Base-by-base conservation (phyloP, 2,329 filamentous ascomycete species). In the Fusarium camptoceras region DNA sequence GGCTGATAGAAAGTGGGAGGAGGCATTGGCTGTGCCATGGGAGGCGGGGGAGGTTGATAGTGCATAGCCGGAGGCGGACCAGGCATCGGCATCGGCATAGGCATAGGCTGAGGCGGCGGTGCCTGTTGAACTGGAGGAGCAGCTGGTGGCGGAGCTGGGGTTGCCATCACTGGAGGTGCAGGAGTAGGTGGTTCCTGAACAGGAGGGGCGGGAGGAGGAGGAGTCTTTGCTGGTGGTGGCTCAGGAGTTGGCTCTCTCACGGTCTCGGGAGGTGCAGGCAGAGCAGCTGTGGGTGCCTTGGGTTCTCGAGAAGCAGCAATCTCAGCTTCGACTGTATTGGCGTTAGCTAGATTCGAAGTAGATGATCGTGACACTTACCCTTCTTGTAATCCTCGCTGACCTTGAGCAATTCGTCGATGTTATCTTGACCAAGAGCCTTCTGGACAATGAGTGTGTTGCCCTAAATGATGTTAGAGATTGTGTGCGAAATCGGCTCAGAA, bases 381-480 rank as follows among this genome's bases (percentile, higher is more conserved):
- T 87, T 86, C 76, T 87, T 90, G 80, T 93, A 94, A 31, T 91
- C 89, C 75, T 94, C 92, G 79, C 93, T 97, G 51, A 94, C 84
- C 75, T 89, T 91, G 74, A 98, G 92, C 46, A 98, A 86, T 75
- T 97, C 92, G 73, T 98, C 94, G 68, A 98, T 98, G 74, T 97
- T 94, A 20, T 95, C 89, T 74, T 97, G 94, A 18, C 93, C 92
- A 8, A 98, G 86, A 12, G 95, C 94, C 76, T 93, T 91, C 73
- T 92, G 89, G 34, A 98, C 89, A 55, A 97, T 88, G 73, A 96
- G 89, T 24, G 91, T 92, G 72, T 92, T 91, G 41, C 92, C 93
- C 92, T 96, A 8, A 8, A 12, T 25, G 0, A 9, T 3, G 53
- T 77, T 61, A 75, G 72, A 56, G 3, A 8, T 9, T 14, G 9